These are phyloP conservation scores for Aspergillus biplanus DNA, from an alignment of 495 filamentous ascomycete species.

Conservation along the genomic window DNA sequence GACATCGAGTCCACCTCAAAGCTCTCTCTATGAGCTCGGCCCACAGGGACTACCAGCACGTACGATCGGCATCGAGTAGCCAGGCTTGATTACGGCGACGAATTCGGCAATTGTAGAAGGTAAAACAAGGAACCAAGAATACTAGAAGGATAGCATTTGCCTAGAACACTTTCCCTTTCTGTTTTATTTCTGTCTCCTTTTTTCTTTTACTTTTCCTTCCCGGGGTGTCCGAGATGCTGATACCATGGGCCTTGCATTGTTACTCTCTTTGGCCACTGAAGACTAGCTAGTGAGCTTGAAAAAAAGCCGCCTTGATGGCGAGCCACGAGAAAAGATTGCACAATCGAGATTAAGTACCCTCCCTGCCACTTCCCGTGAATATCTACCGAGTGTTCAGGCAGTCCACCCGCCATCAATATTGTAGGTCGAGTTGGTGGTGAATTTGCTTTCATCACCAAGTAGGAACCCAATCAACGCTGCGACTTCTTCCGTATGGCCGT, in stretches of 20 bases:
- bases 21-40: not conserved
- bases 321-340: too few species aligned
- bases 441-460: not conserved
- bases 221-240: not conserved
- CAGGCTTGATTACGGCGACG: not conserved
- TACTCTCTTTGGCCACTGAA: not conserved
- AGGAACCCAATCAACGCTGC: slow-evolving; percentile 3
- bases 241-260: not conserved
- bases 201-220: not conserved
- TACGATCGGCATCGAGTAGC: not conserved
- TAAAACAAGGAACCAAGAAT: not conserved
- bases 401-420: slow-evolving; percentile 10
- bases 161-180: not conserved
- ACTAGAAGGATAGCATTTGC: not conserved
- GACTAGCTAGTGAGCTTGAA: not conserved
- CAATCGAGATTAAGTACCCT: too few species aligned
- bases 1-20: not conserved
- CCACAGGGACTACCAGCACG: not conserved
- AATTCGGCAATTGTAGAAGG: not conserved
- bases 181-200: not conserved
- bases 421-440: not conserved
- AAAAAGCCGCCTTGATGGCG: not conserved
- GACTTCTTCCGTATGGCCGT: not conserved
- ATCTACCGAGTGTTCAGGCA: not conserved
- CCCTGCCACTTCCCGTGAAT: too few species aligned